phyloP scores from a whole-genome alignment of 2,329 filamentous ascomycete species.

The Fusarium subglutinans region DNA sequence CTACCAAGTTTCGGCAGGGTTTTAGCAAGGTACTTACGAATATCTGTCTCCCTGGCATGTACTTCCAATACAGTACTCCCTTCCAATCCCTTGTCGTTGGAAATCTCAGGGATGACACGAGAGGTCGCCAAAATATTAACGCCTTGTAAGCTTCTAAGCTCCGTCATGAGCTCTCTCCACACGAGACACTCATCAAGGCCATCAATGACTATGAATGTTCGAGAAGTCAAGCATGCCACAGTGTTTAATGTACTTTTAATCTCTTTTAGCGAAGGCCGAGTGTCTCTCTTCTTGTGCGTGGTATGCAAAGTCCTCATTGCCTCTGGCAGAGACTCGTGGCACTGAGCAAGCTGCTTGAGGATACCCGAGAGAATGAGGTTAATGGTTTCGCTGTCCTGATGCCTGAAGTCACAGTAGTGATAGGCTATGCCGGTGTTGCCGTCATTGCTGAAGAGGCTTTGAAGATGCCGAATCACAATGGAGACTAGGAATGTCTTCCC shows the following conservation, averaged over 20 bases:
- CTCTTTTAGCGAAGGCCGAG: background rate
- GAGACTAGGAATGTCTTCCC: background rate
- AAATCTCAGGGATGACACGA: background rate
- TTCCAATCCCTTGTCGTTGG: background rate
- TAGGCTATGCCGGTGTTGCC: background rate
- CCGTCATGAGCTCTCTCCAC: background rate
- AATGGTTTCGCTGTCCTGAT: background rate
- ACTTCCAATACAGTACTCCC: background rate
- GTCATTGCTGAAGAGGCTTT: background rate
- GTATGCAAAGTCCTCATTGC: background rate
- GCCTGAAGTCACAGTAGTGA: background rate
- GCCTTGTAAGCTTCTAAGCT: background rate
- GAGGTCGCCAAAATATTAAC: background rate
- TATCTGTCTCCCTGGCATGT: background rate
- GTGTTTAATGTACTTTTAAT: background rate
- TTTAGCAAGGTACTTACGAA: background rate
- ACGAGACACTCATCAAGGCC: background rate
- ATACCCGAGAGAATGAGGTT: background rate
- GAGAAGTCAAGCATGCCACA: background rate
- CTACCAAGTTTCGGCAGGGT: fast-evolving
- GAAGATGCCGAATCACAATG: background rate
- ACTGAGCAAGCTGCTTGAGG: background rate
- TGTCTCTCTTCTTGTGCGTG: background rate
- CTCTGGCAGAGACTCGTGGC: background rate
- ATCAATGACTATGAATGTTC: background rate